Evolutionary conservation across 441 rosid genomes (phyloP).

Genomic region (Euphorbia schlechtendalii): DNA sequence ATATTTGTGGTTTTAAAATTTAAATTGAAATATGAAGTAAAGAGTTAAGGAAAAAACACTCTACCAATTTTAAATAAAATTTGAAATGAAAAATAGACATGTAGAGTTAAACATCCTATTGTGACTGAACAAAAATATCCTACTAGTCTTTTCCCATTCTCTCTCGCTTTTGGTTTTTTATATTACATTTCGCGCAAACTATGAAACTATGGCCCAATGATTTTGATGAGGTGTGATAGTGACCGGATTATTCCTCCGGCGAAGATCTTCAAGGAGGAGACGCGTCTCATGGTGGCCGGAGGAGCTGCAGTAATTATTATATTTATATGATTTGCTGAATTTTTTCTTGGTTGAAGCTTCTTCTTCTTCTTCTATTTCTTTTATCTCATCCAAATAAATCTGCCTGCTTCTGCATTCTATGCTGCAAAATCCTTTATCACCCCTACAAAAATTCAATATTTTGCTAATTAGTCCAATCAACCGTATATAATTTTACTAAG

Average conservation of each 20-base stretch:
- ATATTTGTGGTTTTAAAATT: too few relatives aligned
- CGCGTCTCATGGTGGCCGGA: conserved; percentile 31
- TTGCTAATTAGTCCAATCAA: too few relatives aligned
- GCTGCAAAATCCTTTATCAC: conserved; percentile 80
- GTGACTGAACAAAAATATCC: background rate
- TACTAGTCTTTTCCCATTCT: background rate
- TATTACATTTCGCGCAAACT: background rate
- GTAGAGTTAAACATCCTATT: too few relatives aligned
- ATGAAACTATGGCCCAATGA: conserved; percentile 34
- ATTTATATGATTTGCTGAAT: conserved; percentile 31
- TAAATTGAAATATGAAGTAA: too few relatives aligned
- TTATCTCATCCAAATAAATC: conserved; percentile 51
- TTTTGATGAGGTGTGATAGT: conserved; percentile 18
- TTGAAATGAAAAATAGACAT: too few relatives aligned
- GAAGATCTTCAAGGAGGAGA: conserved; percentile 30
- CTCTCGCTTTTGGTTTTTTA: background rate
- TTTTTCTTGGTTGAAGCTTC: conserved; percentile 36
- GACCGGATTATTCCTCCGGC: conserved; percentile 27
- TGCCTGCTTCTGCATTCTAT: conserved; percentile 65
- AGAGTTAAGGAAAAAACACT: too few relatives aligned
- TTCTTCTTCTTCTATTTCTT: conserved; percentile 44
- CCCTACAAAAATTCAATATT: too few relatives aligned
- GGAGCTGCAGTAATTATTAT: conserved; percentile 31
- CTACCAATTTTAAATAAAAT: too few relatives aligned
- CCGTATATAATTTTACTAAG: too few relatives aligned